Evolutionary conservation across 106 monocot species (phyloP), one percentile per base, ranked within the genome.

Genomic region (Amphibolis antarctica): DNA sequence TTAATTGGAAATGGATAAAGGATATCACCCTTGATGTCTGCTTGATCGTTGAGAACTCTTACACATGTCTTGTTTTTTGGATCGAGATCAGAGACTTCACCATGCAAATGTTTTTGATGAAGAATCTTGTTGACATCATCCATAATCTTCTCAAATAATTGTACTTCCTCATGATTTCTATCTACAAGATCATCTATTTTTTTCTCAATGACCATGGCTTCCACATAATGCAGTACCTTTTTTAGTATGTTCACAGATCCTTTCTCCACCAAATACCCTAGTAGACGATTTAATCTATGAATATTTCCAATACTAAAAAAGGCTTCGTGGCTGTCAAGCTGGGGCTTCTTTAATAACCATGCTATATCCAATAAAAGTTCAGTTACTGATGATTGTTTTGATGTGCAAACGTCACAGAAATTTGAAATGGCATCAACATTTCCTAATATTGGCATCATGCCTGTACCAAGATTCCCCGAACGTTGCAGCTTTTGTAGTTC

Each of bases 281-380:
- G 28, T 25, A 93, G 72, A 58, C 42, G 23, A 44, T 64, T 79
- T 50, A 86, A 63, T 76, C 93, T 88, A 59, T 79, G 76, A 70
- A 79, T 50, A 77, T 86, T 78, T 54, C 55, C 25, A 17, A 62
- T 65, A 66, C 74, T 77, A 9, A 79, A 72, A 46, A 64, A 10
- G 24, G 65, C 28, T 61, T 66, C 54, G 46, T 26, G 58, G 21
- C 22, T 26, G 5, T 73, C 77, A 43, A 25, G 7, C 1, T 43
- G 31, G 55, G 77, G 75, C 19, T 69, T 59, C 70, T 77, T 79
- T 31, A 85, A 76, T 46, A 89, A 74, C 93, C 93, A 93, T 57
- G 81, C 93, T 65, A 86, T 83, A 77, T 93, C 93, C 55, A 83
- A 55, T 12, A 93, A 66, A 11, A 93, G 67, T 51, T 81, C 79